These are phyloP conservation scores for Trichoderma endophyticum DNA, from an alignment of 2,329 filamentous ascomycete genomes.

Conservation along the genomic window DNA sequence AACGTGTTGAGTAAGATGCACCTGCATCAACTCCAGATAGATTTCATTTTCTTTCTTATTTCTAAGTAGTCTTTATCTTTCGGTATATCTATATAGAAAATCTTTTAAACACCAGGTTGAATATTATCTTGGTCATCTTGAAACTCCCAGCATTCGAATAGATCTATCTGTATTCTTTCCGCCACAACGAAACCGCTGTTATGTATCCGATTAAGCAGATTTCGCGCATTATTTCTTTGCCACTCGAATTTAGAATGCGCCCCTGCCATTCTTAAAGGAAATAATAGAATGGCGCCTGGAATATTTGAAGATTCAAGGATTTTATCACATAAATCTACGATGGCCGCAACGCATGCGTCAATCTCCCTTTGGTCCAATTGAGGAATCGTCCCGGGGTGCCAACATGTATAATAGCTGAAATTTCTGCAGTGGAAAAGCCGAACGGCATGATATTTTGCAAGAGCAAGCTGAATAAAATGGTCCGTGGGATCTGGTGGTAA, in stretches of 20 bases:
- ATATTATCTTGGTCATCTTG: background rate
- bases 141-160: constrained; percentile 25
- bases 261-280: constrained; percentile 27
- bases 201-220: constrained; percentile 19
- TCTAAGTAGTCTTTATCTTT: background rate
- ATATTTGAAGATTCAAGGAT: constrained; percentile 19
- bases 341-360: background rate
- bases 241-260: background rate
- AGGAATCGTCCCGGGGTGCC: constrained; percentile 20
- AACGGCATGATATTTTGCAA: constrained; percentile 22
- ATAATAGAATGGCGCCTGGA: constrained; percentile 24
- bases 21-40: background rate
- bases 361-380: background rate
- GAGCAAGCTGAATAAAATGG: constrained; percentile 11
- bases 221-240: background rate
- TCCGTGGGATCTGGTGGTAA: background rate
- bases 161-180: constrained; percentile 23
- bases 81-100: background rate
- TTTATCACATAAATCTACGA: background rate
- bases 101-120: background rate
- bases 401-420: constrained; percentile 26
- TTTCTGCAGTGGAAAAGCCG: constrained; percentile 25
- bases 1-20: too few species aligned
- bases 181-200: constrained; percentile 27
- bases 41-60: background rate